phyloP scores from a whole-genome alignment of 2,329 filamentous ascomycete genomes.

The Sordariomycetes sp. region DNA sequence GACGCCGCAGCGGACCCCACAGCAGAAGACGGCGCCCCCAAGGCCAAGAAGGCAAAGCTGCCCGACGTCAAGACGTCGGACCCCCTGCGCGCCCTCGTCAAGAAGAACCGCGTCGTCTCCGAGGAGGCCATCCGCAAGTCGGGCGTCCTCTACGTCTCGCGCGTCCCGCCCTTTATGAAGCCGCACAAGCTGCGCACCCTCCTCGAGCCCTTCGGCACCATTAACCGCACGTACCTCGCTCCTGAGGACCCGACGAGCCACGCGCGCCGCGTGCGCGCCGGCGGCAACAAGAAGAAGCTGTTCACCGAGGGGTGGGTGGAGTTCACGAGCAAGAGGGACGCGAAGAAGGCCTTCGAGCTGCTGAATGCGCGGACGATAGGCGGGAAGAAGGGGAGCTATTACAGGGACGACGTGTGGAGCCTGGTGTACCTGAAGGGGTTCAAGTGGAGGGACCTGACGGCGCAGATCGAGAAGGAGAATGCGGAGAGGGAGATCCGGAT shows the following conservation, averaged over 20 bases:
- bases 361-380: slow-evolving; percentile 71
- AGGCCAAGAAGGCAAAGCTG: slow-evolving; percentile 27
- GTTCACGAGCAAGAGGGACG: slow-evolving; percentile 64
- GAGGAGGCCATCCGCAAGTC: slow-evolving; percentile 59
- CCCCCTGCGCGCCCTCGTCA: slow-evolving; percentile 29
- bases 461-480: slow-evolving; percentile 73
- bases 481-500: slow-evolving; percentile 67
- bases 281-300: slow-evolving; percentile 75
- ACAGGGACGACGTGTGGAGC: slow-evolving; percentile 82
- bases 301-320: slow-evolving; percentile 84
- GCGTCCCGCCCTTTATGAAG: slow-evolving; percentile 84
- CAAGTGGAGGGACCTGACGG: slow-evolving; percentile 68
- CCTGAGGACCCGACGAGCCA: slow-evolving; percentile 63
- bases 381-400: slow-evolving; percentile 74
- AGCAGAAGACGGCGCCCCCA: slow-evolving; percentile 13
- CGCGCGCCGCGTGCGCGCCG: slow-evolving; percentile 54
- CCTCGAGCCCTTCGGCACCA: slow-evolving; percentile 61
- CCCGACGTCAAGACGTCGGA: slow-evolving; percentile 15
- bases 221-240: slow-evolving; percentile 70
- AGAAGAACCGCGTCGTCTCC: slow-evolving; percentile 57
- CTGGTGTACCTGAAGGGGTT: slow-evolving; percentile 73
- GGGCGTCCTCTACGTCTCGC: slow-evolving; percentile 74
- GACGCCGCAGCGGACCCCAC: slow-evolving; percentile 7
- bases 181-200: slow-evolving; percentile 66
- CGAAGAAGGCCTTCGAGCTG: slow-evolving; percentile 64